These are phyloP conservation scores for Ambrosiella beaveri DNA, from an alignment of 2,329 filamentous ascomycete species.

Conservation along the genomic window DNA sequence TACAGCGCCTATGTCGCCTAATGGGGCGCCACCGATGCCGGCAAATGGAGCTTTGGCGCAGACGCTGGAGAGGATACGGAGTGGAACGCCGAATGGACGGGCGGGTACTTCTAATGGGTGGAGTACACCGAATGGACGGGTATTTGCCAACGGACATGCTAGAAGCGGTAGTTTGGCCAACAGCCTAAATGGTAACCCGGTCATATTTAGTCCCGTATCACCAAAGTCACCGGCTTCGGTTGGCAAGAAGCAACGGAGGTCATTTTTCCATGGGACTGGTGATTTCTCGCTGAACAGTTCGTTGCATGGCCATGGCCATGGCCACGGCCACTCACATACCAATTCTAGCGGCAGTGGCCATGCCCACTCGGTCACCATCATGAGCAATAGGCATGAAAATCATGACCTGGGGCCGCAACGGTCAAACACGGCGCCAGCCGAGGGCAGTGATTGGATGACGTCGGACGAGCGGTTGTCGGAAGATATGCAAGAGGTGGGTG, in stretches of 20 bases:
- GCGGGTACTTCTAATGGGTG: background rate
- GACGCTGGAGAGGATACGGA: constrained; percentile 7
- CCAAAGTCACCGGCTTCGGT: background rate
- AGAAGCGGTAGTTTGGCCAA: constrained; percentile 9
- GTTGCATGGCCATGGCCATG: background rate
- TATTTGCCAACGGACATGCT: background rate
- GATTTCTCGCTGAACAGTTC: constrained; percentile 5
- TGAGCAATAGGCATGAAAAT: background rate
- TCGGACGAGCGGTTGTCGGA: constrained; percentile 6
- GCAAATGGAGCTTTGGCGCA: constrained; percentile 5
- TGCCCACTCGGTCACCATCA: background rate
- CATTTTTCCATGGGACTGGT: constrained; percentile 10
- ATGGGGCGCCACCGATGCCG: background rate
- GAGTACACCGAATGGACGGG: background rate
- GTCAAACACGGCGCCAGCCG: background rate
- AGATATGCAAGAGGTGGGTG: constrained; percentile 17
- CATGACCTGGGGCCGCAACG: background rate
- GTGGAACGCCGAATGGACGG: constrained; percentile 8
- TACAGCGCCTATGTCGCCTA: background rate
- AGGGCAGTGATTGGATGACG: constrained; percentile 18
- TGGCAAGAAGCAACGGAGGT: constrained; percentile 11
- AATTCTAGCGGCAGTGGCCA: background rate
- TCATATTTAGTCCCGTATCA: constrained; percentile 4
- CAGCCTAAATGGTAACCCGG: constrained; percentile 11
- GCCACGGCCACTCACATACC: background rate